Percentiles rank a stretch among this genome's conserved stretches.
Conservation (phyloP, 139 green algal species). For the Tetraselmis striata region DNA sequence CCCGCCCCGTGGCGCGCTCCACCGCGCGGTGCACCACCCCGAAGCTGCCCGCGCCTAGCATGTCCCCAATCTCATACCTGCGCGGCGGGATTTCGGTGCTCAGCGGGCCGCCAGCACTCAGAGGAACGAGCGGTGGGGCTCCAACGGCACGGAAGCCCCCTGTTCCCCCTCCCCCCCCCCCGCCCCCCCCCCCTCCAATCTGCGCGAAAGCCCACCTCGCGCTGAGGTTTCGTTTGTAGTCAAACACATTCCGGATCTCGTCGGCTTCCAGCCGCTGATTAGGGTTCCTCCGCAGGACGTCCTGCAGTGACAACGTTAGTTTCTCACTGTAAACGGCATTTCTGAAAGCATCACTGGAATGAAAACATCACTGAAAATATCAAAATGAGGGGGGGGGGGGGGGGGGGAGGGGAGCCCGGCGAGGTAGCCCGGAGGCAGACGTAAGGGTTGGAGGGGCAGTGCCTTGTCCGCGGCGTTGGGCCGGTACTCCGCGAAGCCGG, state of each 20-base stretch:
- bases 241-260: conserved; percentile 70
- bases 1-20: conserved; percentile 18
- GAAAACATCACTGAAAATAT: too few relatives aligned
- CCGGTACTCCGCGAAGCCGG: neutral
- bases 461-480: neutral
- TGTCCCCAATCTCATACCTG: conserved; percentile 13
- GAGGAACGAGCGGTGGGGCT: neutral
- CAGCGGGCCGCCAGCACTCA: neutral
- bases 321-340: too few relatives aligned
- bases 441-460: too few relatives aligned
- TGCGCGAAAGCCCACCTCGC: conserved; percentile 37
- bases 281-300: conserved; percentile 56
- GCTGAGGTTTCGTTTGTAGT: conserved; percentile 50
- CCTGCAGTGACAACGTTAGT: too few relatives aligned
- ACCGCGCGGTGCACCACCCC: conserved; percentile 10
- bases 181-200: too few relatives aligned
- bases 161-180: too few relatives aligned
- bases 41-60: conserved; percentile 16
- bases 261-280: conserved; percentile 51
- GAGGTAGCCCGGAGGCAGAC: too few relatives aligned
- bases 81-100: too few relatives aligned
- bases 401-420: too few relatives aligned
- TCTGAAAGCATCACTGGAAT: too few relatives aligned
- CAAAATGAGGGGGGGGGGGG: too few relatives aligned
- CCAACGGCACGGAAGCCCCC: neutral